A percentile compares a stretch with the other conserved stretches of the same genome.
Conservation (phyloP, 352 stramenopile genomes). For the Phytophthora ramorum region DNA sequence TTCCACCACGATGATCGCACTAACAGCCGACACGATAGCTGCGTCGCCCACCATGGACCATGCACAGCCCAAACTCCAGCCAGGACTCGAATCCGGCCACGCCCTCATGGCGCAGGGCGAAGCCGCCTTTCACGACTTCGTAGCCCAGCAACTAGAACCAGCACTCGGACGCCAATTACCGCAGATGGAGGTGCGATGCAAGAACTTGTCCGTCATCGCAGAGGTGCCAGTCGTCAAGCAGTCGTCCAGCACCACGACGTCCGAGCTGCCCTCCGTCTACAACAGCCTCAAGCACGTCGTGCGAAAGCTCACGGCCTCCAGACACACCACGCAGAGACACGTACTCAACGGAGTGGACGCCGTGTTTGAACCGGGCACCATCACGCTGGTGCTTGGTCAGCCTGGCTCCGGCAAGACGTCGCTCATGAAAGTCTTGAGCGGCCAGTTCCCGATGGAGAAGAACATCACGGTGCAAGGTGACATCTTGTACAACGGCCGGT, state of each 20-base stretch:
- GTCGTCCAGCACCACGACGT: conserved; percentile 1
- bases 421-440: conserved; percentile 41
- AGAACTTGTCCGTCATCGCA: conserved; percentile 41
- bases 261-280: conserved; percentile 39
- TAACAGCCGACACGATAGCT: conserved; percentile 8
- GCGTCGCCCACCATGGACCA: background rate
- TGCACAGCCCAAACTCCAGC: conserved; percentile 8
- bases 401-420: conserved; percentile 53
- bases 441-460: conserved; percentile 35
- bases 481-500: conserved; percentile 35
- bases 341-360: conserved; percentile 42
- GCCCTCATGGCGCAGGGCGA: conserved; percentile 32
- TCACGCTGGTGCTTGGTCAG: conserved; percentile 45
- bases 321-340: conserved; percentile 13
- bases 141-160: conserved; percentile 31
- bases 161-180: conserved; percentile 32
- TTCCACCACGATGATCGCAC: conserved; percentile 16
- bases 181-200: conserved; percentile 50
- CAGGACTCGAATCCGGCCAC: conserved; percentile 19
- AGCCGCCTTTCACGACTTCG: conserved; percentile 28
- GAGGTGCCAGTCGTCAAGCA: conserved; percentile 31
- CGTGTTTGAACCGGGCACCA: conserved; percentile 46
- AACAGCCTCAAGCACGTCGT: conserved; percentile 32
- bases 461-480: conserved; percentile 33
- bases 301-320: conserved; percentile 13